Conservation (phyloP, 148 eudicot genomes). For the Chenopodium suecicum region DNA sequence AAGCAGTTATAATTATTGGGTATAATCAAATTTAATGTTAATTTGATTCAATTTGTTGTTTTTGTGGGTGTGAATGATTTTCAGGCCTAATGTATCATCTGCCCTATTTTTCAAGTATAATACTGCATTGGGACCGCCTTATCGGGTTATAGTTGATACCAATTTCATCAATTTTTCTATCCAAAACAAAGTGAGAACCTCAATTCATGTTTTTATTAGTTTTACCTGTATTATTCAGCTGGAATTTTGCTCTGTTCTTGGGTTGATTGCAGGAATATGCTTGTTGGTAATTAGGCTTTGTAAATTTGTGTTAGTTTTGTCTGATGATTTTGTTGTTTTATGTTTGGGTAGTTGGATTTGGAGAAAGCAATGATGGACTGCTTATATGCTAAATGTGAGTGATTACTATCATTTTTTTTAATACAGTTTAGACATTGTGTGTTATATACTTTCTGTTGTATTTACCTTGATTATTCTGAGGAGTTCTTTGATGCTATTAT, state of each 20-base stretch:
- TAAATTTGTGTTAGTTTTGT: not conserved
- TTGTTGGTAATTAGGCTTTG: not conserved
- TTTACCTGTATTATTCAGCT: not conserved
- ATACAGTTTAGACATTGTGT: not conserved
- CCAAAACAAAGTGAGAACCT: slow-evolving; percentile 70
- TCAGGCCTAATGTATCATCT: slow-evolving; percentile 84
- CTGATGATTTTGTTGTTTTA: not conserved
- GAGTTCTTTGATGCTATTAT: not conserved
- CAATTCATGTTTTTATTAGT: not conserved
- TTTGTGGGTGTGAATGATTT: slow-evolving; percentile 3
- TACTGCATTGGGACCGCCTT: slow-evolving; percentile 92
- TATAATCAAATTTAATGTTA: not conserved
- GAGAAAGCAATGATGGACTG: slow-evolving; percentile 99
- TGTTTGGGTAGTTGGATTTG: slow-evolving; percentile 72
- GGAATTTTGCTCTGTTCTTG: slow-evolving; percentile 1
- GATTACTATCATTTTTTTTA: not conserved
- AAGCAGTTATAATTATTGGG: not conserved
- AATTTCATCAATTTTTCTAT: slow-evolving; percentile 98
- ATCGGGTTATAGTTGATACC: slow-evolving; percentile 89
- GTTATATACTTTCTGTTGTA: not conserved
- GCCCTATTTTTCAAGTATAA: slow-evolving; percentile 89
- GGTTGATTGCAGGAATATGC: not conserved
- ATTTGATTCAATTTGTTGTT: not conserved
- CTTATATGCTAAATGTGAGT: slow-evolving; percentile 96
- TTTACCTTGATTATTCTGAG: not conserved